Conservation (phyloP, 192 early-diverging fungal genomes). For the Allomyces javanicus region DNA sequence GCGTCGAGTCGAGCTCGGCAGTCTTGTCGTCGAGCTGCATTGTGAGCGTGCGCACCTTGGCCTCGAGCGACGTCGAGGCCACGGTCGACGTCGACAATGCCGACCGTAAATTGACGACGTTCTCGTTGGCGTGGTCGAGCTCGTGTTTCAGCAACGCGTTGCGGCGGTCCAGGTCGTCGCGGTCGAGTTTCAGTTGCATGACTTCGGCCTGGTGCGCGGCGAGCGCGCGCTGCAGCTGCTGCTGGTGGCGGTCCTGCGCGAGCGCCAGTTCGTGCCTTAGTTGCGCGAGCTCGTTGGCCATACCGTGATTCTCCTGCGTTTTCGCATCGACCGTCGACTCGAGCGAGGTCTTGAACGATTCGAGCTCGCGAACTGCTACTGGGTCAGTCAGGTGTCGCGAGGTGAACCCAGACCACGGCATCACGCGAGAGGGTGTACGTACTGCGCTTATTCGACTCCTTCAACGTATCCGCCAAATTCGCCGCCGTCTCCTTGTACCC, state of each 20-base stretch:
- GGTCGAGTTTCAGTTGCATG: conserved; percentile 11
- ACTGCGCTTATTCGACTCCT: no score
- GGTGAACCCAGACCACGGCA: no score
- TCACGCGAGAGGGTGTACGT: no score
- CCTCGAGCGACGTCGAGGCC: conserved; percentile 17
- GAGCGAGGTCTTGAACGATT: conserved; percentile 22
- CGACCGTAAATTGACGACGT: conserved; percentile 12
- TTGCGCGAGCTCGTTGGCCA: conserved; percentile 15
- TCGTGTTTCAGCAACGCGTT: conserved; percentile 10
- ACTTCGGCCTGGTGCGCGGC: conserved; percentile 10
- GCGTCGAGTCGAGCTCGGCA: conserved; percentile 10
- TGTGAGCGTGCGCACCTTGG: conserved; percentile 18
- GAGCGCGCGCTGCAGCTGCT: conserved; percentile 11
- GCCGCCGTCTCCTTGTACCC: no score
- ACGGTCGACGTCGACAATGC: conserved; percentile 31
- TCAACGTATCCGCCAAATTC: no score
- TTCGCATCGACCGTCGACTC: conserved; percentile 36
- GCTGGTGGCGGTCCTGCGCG: conserved; percentile 15
- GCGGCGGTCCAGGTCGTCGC: conserved; percentile 15
- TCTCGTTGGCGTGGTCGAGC: conserved; percentile 9
- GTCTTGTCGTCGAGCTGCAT: conserved; percentile 23
- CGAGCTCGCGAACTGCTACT: no score
- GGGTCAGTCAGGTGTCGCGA: no score
- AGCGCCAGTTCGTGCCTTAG: conserved; percentile 16
- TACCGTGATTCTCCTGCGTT: conserved; percentile 34